A percentile compares a stretch with the other conserved stretches of the same genome.
Evolutionary conservation across 2,329 filamentous ascomycete species (phyloP).

Genomic region (Xylaria sp.): DNA sequence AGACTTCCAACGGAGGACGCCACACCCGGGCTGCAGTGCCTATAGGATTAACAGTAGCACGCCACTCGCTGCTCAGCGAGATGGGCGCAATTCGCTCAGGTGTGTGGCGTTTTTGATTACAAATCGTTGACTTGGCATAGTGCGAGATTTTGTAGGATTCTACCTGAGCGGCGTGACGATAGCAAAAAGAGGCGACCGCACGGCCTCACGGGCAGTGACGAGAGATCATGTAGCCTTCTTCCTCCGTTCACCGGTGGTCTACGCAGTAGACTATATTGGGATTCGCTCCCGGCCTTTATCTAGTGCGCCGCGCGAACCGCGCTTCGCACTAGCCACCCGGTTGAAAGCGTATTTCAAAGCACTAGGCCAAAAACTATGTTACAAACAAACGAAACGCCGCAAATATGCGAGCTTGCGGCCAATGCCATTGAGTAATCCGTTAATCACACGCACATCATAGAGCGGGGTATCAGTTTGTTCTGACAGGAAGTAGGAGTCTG

Average conservation of each 20-base stretch:
- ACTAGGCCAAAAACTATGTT: conserved; percentile 51
- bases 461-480: not conserved
- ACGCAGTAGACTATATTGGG: conserved; percentile 26
- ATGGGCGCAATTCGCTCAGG: not conserved
- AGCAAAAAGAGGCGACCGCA: not conserved
- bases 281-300: not conserved
- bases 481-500: not conserved
- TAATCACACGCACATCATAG: not conserved
- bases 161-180: not conserved
- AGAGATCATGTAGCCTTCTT: not conserved
- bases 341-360: conserved; percentile 42
- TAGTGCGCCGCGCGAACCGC: not conserved
- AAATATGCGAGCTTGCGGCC: not conserved
- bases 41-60: not conserved
- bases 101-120: conserved; percentile 1
- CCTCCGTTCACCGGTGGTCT: not conserved
- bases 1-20: not conserved
- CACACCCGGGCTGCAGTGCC: not conserved
- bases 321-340: not conserved
- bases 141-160: not conserved
- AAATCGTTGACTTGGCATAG: not conserved
- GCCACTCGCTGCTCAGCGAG: not conserved
- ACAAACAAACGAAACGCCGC: conserved; percentile 50
- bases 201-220: not conserved
- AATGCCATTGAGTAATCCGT: not conserved